Evolutionary conservation across 2,329 filamentous ascomycete species (phyloP), one percentile per base, ranked within the genome.

Genomic region (Metarhizium brunneum): DNA sequence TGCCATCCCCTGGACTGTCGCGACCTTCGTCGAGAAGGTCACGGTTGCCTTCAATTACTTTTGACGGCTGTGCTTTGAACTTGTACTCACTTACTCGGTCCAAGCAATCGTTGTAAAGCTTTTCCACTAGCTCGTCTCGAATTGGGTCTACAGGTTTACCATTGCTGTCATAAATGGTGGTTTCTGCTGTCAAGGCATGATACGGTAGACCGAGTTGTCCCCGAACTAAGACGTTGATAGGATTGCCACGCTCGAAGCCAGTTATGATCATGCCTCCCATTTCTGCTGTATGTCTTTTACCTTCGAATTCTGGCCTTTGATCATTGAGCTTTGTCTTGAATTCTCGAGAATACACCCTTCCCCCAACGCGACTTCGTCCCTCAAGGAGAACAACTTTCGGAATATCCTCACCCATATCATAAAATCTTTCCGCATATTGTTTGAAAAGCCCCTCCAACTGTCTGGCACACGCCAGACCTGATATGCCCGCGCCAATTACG

Each of bases 221-320:
- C 61, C 94, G 86, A 56, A 99, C 85, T 57, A 99, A 84, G 51
- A 92, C 83, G 67, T 96, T 95, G 63, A 99, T 75, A 5, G 94
- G 94, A 64, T 99, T 99, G 18, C 95, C 95, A 61, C 90, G 84
- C 62, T 97, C 91, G 68, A 97, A 99, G 0, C 94, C 94, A 38
- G 95, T 96, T 58, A 99, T 91, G 58, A 99, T 97, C 79, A 99
- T 96, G 55, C 92, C 94, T 32, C 94, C 94, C 85, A 96, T 95
- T 69, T 99, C 94, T 36, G 90, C 94, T 20, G 92, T 97, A 65
- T 87, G 87, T 52, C 83, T 76, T 58, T 77, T 80, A 8, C 76
- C 79, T 72, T 81, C 68, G 79, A 82, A 71, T 67, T 61, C 76
- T 67, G 77, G 72, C 66, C 83, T 62, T 60, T 73, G 71, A 65